Evolutionary conservation across 2,329 filamentous ascomycete genomes (phyloP).

Genomic region (Elsinoe australis): DNA sequence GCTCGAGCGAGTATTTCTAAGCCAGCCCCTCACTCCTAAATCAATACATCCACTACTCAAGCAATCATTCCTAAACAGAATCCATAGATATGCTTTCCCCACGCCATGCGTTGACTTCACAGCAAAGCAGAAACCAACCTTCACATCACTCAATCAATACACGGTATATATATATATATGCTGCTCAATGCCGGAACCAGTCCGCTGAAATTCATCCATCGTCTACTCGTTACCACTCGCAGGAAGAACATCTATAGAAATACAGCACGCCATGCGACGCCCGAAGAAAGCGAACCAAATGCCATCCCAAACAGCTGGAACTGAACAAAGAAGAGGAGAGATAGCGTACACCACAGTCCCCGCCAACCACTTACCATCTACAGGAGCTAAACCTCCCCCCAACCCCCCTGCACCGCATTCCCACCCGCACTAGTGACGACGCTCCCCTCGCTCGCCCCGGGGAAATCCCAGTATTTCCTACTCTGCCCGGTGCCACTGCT

Average conservation of each 20-base stretch:
- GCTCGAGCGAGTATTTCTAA: too few species aligned
- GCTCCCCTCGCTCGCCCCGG: slow-evolving; percentile 59
- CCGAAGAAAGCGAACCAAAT: neutral
- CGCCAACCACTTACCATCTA: too few species aligned
- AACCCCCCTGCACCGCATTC: slow-evolving; percentile 63
- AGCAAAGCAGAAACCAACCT: neutral
- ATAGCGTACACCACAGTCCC: slow-evolving; percentile 2
- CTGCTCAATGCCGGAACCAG: neutral
- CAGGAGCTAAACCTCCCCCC: slow-evolving; percentile 60
- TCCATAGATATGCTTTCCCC: too few species aligned
- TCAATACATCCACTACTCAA: too few species aligned
- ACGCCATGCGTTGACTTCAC: too few species aligned
- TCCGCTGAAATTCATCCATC: slow-evolving; percentile 1
- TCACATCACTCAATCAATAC: neutral
- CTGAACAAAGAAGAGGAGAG: slow-evolving; percentile 1
- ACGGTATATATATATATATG: neutral
- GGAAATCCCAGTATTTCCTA: slow-evolving; percentile 87
- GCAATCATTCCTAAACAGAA: too few species aligned
- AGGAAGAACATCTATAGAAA: slow-evolving; percentile 4
- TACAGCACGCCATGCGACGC: slow-evolving; percentile 1
- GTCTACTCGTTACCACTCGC: slow-evolving; percentile 11
- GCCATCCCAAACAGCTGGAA: neutral
- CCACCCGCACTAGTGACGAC: slow-evolving; percentile 42
- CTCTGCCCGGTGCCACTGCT: slow-evolving; percentile 57
- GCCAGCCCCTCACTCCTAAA: too few species aligned